Conservation (phyloP, 306 rosid species). For the Cicer pinnatifidum region DNA sequence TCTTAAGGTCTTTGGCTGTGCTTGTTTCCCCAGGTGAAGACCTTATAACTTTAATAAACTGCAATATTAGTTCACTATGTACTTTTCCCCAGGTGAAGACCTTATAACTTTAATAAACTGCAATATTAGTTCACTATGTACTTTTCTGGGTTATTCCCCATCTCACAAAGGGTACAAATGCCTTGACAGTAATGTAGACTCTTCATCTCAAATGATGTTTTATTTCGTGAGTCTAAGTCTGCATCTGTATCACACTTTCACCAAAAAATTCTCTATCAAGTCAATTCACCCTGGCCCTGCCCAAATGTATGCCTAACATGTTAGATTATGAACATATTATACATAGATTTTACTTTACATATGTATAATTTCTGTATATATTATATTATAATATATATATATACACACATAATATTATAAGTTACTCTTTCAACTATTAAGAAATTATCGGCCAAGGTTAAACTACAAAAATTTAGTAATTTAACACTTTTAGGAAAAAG, state of each 20-base stretch:
- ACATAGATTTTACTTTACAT: too few species aligned
- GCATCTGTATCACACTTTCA: background rate
- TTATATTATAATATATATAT: too few species aligned
- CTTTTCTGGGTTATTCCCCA: background rate
- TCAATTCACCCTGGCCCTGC: background rate
- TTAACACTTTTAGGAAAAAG: too few species aligned
- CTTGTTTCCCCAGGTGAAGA: constrained; percentile 1
- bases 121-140: background rate
- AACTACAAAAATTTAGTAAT: too few species aligned
- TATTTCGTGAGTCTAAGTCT: background rate
- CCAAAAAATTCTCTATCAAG: constrained; percentile 4
- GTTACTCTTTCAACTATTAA: too few species aligned
- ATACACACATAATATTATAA: too few species aligned
- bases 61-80: too few species aligned
- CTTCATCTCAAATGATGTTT: background rate
- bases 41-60: too few species aligned
- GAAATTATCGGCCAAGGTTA: too few species aligned
- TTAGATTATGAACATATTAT: too few species aligned
- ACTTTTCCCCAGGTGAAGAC: too few species aligned
- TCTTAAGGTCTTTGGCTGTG: background rate
- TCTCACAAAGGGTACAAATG: background rate
- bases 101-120: background rate
- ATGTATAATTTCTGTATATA: too few species aligned
- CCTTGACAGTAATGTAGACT: background rate
- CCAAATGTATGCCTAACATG: background rate